phyloP scores from a whole-genome alignment of 164 flowering plant genomes.

The Litsea cubeba region DNA sequence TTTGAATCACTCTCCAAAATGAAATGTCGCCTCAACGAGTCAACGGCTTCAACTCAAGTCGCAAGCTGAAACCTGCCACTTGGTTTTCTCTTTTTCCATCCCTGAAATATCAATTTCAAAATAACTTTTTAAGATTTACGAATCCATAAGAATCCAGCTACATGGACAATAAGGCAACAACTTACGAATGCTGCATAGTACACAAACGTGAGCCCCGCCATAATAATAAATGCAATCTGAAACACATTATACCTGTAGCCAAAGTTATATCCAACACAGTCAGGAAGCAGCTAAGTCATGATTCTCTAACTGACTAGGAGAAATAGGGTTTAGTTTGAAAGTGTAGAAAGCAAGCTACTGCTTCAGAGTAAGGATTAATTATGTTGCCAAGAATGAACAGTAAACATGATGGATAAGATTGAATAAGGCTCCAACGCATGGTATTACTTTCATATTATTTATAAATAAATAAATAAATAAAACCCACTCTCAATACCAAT shows the following conservation, averaged over 20 bases:
- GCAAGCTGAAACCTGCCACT: constrained; percentile 89
- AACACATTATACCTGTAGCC: constrained; percentile 88
- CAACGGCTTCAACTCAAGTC: constrained; percentile 16
- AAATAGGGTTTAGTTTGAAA: not conserved
- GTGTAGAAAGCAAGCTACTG: not conserved
- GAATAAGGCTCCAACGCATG: not conserved
- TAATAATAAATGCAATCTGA: constrained; percentile 73
- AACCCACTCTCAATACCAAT: not conserved
- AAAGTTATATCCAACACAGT: constrained; percentile 7
- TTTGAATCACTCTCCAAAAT: constrained; percentile 12
- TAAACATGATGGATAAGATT: not conserved
- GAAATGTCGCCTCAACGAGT: constrained; percentile 4
- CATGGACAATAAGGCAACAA: constrained; percentile 4
- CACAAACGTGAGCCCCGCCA: constrained; percentile 80
- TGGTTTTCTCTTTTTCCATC: constrained; percentile 88
- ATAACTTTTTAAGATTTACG: too few species aligned
- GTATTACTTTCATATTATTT: not conserved
- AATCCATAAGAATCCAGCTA: not conserved
- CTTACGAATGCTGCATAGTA: constrained; percentile 91
- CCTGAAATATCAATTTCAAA: constrained; percentile 32
- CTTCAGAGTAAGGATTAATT: too few species aligned
- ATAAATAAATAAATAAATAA: too few species aligned
- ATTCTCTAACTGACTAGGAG: not conserved
- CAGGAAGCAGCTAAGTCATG: not conserved
- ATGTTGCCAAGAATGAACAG: not conserved